Conservation (phyloP, 139 green algal genomes). For the Chlamydomonas schloesseri region DNA sequence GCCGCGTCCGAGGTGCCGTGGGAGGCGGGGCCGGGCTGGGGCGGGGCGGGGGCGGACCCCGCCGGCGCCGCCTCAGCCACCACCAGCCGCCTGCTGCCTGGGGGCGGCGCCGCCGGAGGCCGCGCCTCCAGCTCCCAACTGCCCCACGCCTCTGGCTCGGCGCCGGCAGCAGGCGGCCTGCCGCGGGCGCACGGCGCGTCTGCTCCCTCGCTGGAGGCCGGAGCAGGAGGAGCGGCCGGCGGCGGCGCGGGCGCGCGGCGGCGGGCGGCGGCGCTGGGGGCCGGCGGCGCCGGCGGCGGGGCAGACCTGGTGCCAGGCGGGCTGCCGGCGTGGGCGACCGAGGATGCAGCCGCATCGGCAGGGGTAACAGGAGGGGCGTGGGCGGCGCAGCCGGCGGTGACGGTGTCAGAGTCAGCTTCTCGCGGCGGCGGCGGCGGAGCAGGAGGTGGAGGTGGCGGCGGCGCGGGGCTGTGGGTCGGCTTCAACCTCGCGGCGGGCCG, state of each 20-base stretch:
- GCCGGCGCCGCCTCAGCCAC: background rate
- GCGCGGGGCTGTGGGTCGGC: constrained; percentile 2
- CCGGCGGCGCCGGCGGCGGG: background rate
- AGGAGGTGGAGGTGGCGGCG: background rate
- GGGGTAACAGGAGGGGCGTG: background rate
- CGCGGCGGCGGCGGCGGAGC: background rate
- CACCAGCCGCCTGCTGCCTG: background rate
- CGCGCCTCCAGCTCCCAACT: no score
- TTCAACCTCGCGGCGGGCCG: constrained; percentile 3
- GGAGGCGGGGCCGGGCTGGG: background rate
- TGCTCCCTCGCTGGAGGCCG: no score
- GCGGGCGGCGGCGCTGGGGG: no score
- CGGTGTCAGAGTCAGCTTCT: background rate
- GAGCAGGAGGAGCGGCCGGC: no score
- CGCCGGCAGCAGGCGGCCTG: no score
- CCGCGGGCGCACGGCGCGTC: background rate
- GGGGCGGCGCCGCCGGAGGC: no score
- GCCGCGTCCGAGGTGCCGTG: constrained; percentile 1
- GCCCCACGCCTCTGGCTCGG: no score
- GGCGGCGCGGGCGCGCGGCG: no score
- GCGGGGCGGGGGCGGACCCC: background rate
- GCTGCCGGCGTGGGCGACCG: background rate
- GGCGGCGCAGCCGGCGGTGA: background rate
- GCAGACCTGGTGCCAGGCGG: background rate
- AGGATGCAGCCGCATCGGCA: background rate